These are phyloP conservation scores for Bipolaris victoriae DNA, from an alignment of 2,329 filamentous ascomycete genomes.

Conservation along the genomic window DNA sequence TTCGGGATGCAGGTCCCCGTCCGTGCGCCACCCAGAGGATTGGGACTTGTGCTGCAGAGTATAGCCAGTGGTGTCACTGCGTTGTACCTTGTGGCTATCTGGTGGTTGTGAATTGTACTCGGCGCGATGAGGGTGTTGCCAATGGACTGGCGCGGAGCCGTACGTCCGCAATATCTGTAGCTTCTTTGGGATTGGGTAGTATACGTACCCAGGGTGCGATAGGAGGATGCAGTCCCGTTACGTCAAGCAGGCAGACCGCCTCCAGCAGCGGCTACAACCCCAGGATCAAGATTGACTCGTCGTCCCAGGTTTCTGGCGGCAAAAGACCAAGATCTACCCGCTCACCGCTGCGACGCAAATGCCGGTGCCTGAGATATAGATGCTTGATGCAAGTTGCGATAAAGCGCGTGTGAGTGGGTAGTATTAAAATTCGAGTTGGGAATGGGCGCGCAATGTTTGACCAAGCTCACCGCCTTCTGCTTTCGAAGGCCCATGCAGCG, in stretches of 20 bases:
- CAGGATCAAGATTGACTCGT: slow-evolving; percentile 15
- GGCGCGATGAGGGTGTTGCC: slow-evolving; percentile 15
- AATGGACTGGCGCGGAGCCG: slow-evolving; percentile 22
- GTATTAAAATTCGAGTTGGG: not conserved
- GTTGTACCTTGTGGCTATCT: slow-evolving; percentile 22
- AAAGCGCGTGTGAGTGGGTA: not conserved
- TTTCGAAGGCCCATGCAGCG: slow-evolving; percentile 22
- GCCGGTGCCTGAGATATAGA: slow-evolving; percentile 13
- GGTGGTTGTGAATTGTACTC: slow-evolving; percentile 23
- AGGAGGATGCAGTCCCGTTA: slow-evolving; percentile 28
- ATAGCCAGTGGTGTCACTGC: slow-evolving; percentile 19
- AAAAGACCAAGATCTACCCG: slow-evolving; percentile 12
- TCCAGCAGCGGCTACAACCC: slow-evolving; percentile 12
- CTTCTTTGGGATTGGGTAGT: slow-evolving; percentile 22
- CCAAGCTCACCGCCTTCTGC: slow-evolving; percentile 20
- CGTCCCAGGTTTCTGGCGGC: slow-evolving; percentile 8
- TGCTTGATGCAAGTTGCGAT: slow-evolving; percentile 6
- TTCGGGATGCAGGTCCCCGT: slow-evolving; percentile 29
- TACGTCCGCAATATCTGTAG: slow-evolving; percentile 32
- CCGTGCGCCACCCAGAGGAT: slow-evolving; percentile 18
- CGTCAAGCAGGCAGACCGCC: slow-evolving; percentile 31
- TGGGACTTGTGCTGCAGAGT: slow-evolving; percentile 5
- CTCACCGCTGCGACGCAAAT: slow-evolving; percentile 25
- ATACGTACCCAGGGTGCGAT: slow-evolving; percentile 10
- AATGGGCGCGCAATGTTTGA: not conserved